Evolutionary conservation across 176 grass and related monocot genomes (phyloP).

Genomic region (Melocanna baccifera): DNA sequence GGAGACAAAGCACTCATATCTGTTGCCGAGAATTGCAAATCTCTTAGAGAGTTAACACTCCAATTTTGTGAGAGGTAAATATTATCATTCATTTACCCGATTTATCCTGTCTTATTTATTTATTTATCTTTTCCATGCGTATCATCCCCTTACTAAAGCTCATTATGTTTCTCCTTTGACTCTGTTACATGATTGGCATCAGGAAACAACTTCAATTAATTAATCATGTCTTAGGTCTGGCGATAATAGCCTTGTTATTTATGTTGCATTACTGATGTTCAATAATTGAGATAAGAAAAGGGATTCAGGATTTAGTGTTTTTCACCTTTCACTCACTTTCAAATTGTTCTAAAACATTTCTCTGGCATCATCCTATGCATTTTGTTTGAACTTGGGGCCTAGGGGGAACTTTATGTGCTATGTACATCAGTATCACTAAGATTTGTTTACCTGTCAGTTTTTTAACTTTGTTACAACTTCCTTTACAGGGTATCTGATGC

Average conservation of each 20-base stretch:
- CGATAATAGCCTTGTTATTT: not conserved
- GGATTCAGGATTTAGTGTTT: not conserved
- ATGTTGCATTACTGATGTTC: not conserved
- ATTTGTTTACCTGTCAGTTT: constrained; percentile 14
- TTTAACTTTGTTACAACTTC: not conserved
- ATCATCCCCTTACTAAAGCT: not conserved
- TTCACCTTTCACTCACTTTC: not conserved
- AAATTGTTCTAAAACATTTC: not conserved
- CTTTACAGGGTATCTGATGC: constrained; percentile 66
- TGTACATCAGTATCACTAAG: not conserved
- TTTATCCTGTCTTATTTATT: not conserved
- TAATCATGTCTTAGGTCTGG: not conserved
- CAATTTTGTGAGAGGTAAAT: constrained; percentile 80
- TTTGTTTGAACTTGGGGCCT: not conserved
- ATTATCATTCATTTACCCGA: not conserved
- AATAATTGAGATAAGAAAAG: not conserved
- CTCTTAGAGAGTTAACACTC: constrained; percentile 63
- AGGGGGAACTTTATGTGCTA: not conserved
- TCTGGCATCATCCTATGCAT: not conserved
- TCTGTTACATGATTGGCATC: not conserved
- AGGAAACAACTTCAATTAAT: not conserved
- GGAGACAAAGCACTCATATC: constrained; percentile 66
- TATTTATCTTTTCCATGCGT: not conserved
- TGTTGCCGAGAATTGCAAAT: constrained; percentile 76
- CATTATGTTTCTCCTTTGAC: not conserved